Evolutionary conservation across 2,329 filamentous ascomycete species (phyloP), one percentile per base, ranked within the genome.

Genomic region (Penicillium sp.): DNA sequence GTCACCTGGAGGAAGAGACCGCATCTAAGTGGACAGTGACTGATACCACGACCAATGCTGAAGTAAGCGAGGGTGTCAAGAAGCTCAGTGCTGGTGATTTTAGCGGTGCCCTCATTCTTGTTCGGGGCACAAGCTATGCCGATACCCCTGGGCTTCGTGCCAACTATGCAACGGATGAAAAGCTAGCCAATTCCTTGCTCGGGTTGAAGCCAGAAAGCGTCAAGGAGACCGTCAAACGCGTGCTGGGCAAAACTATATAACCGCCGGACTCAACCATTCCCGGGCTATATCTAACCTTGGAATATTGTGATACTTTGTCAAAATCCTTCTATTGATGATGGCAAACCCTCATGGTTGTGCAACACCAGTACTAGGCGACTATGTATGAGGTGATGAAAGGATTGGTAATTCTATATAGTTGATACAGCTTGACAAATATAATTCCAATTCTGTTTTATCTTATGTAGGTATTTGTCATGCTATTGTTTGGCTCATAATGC

Each of bases 1-100:
- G 71, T 12, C 66, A 77, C 0, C 70, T 82, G 2, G 82, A 88
- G 68, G 77, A 79, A 56, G 70, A 77, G 11, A 81, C 80, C 0
- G 79, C 78, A 2, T 64, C 71, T 18, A 79, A 80, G 59, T 86
- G 79, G 75, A 71, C 74, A 0, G 72, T 85, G 1, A 75, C 72
- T 3, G 68, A 68, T 14, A 66, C 69, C 11, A 72, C 68, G 3
- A 67, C 70, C 0, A 59, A 65, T 0, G 47, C 66, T 6, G 47
- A 66, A 45, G 49, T 66, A n/a, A 49, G 24, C 11, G 64, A 62
- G 16, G 61, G 21, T 3, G 18, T 52, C 2, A 52, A 56, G 33
- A 68, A 65, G 24, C 61, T 69, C 7, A 28, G 45, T 30, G 57
- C 40, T 1, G 64, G 64, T 7, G 62, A 68, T 40, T 63, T 68